Evolutionary conservation across 2,329 filamentous ascomycete genomes (phyloP), one percentile per base, ranked within the genome.

Genomic region (Penicillium sp.): DNA sequence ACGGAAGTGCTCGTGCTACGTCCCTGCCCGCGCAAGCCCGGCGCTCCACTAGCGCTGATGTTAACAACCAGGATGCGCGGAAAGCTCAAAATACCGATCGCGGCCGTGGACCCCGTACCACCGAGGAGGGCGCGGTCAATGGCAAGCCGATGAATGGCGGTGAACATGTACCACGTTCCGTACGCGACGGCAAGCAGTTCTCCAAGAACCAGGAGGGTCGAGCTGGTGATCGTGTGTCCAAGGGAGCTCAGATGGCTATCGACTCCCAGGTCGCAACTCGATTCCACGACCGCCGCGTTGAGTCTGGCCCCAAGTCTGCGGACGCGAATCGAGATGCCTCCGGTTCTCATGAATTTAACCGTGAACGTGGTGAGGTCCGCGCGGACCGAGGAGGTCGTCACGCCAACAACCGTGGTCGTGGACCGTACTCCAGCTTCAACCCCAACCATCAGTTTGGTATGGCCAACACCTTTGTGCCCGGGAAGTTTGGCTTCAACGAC

Each of bases 401-500:
- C 42, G 67, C 55, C 18, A 62, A 70, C 55, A 62, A 70, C 55
- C 69, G 72, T 40, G 71, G 71, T 47, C 62, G 72, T 46, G 71
- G 72, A 32, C 65, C 47, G 25, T 60, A 71, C 53, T 61, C 55
- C 35, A 72, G 66, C 53, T 58, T 54, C 47, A 60, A 63, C 38
- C 67, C 71, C 46, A 64, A 65, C 42, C 57, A 61, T 11, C 68
- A 70, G 46, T 72, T 69, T 44, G 65, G 68, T 48, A 71, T 67
- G 37, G 51, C 70, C 33, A 70, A 74, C 49, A 68, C 70, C 50
- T 74, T 72, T 49, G 64, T 65, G 36, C 55, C 66, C 9, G 54
- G 64, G 27, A 75, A 74, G 57, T 60, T 65, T 1, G 64, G 66
- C 29, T 71, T 67, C 54, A 64, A 62, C 39, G 71, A 75, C 25